Evolutionary conservation across 1,284 basidiomycete genomes (phyloP).

Genomic region (Cryptococcus neoformans): DNA sequence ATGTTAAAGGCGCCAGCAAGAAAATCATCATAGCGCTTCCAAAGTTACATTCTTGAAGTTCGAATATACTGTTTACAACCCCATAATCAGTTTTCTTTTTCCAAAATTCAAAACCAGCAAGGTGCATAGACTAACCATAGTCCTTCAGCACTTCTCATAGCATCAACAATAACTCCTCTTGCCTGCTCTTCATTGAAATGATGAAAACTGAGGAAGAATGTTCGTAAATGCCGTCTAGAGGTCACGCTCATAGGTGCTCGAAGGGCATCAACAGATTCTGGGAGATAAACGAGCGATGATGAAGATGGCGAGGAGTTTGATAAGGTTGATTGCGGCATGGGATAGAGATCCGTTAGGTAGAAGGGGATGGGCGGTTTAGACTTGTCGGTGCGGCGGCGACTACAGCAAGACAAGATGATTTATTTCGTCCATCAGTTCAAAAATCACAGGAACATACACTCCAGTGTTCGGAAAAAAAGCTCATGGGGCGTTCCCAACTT

Average conservation of each 20-base stretch:
- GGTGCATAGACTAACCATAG: conserved; percentile 32
- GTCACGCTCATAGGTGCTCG: conserved; percentile 12
- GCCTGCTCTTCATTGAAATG: conserved; percentile 39
- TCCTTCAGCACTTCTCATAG: conserved; percentile 35
- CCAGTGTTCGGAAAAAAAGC: neutral
- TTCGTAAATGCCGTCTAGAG: conserved; percentile 26
- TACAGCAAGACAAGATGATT: neutral
- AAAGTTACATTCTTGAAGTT: conserved; percentile 34
- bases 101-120: neutral
- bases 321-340: conserved; percentile 1
- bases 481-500: conserved; percentile 5
- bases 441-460: neutral
- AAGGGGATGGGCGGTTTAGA: conserved; percentile 13
- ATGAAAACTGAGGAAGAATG: conserved; percentile 43
- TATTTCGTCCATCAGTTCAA: neutral
- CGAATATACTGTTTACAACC: conserved; percentile 32
- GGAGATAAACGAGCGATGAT: conserved; percentile 22
- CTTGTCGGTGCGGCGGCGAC: conserved; percentile 3
- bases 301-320: neutral
- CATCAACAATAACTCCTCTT: conserved; percentile 32
- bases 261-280: conserved; percentile 31
- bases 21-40: conserved; percentile 29
- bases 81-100: neutral
- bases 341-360: conserved; percentile 28
- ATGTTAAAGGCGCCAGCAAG: conserved; percentile 25